These are phyloP conservation scores for Nemania sp. DNA, from an alignment of 2,329 filamentous ascomycete genomes.

Conservation along the genomic window DNA sequence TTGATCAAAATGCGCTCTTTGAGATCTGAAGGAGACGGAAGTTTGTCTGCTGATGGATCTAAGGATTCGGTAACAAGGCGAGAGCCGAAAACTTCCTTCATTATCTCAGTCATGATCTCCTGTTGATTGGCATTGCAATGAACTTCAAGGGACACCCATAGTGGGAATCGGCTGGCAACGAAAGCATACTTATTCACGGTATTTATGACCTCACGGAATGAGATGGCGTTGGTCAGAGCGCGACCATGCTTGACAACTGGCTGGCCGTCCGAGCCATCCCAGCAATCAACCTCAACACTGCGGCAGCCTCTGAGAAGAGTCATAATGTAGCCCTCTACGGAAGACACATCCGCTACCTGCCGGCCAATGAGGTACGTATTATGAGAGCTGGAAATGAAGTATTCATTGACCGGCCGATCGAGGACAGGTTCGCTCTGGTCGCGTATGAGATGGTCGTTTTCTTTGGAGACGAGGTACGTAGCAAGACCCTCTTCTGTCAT, in stretches of 20 bases:
- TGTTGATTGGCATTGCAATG: slow-evolving; percentile 88
- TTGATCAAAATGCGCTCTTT: slow-evolving; percentile 87
- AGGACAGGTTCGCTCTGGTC: slow-evolving; percentile 66
- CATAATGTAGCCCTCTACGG: slow-evolving; percentile 91
- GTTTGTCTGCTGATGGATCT: slow-evolving; percentile 64
- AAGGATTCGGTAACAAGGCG: slow-evolving; percentile 77
- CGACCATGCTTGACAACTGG: slow-evolving; percentile 90
- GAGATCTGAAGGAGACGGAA: slow-evolving; percentile 86
- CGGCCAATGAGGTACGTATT: slow-evolving; percentile 95
- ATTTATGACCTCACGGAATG: slow-evolving; percentile 88
- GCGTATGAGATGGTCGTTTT: slow-evolving; percentile 69
- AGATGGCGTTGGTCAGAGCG: slow-evolving; percentile 84
- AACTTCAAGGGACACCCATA: slow-evolving; percentile 94
- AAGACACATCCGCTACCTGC: slow-evolving; percentile 87
- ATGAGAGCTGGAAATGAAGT: slow-evolving; percentile 97
- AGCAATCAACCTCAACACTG: slow-evolving; percentile 97
- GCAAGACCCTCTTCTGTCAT: slow-evolving; percentile 83
- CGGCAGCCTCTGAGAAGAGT: slow-evolving; percentile 87
- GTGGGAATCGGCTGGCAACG: slow-evolving; percentile 78
- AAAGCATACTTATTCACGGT: slow-evolving; percentile 97
- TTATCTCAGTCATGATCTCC: slow-evolving; percentile 83
- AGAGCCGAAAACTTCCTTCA: slow-evolving; percentile 81
- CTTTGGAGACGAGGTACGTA: slow-evolving; percentile 72
- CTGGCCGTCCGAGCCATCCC: slow-evolving; percentile 87
- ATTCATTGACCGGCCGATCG: slow-evolving; percentile 88